Evolutionary conservation across 495 filamentous ascomycete genomes (phyloP).

Genomic region (Neurospora tetrasperma): DNA sequence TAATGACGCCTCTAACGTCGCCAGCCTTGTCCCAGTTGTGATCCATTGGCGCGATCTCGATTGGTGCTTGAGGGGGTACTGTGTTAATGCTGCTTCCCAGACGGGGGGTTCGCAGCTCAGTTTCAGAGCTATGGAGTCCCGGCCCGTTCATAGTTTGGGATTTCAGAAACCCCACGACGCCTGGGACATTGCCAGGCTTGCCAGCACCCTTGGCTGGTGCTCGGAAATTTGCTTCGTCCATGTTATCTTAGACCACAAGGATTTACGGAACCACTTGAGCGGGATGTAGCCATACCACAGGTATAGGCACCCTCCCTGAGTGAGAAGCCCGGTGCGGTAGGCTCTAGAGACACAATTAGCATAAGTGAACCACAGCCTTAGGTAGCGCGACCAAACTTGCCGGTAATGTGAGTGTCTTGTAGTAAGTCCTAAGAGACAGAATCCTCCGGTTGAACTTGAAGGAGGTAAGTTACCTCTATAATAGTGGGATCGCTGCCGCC

Average conservation of each 20-base stretch:
- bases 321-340: neutral
- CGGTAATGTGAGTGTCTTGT: neutral
- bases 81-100: neutral
- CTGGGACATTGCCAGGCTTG: neutral
- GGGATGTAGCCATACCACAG: neutral
- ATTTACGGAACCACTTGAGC: neutral
- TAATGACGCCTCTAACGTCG: neutral
- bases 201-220: neutral
- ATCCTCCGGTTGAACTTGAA: neutral
- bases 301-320: neutral
- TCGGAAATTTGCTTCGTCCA: neutral
- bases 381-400: neutral
- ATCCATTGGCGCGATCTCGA: neutral
- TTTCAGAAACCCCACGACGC: neutral
- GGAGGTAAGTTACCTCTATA: neutral
- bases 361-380: neutral
- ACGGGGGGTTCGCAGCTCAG: neutral
- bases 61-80: neutral
- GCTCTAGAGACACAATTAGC: neutral
- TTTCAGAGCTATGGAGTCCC: neutral
- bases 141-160: accelerated
- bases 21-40: neutral
- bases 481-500: neutral
- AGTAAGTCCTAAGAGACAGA: neutral
- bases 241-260: neutral